Conservation (phyloP, 345 rosid genomes). For the Moricandia moricandioides region DNA sequence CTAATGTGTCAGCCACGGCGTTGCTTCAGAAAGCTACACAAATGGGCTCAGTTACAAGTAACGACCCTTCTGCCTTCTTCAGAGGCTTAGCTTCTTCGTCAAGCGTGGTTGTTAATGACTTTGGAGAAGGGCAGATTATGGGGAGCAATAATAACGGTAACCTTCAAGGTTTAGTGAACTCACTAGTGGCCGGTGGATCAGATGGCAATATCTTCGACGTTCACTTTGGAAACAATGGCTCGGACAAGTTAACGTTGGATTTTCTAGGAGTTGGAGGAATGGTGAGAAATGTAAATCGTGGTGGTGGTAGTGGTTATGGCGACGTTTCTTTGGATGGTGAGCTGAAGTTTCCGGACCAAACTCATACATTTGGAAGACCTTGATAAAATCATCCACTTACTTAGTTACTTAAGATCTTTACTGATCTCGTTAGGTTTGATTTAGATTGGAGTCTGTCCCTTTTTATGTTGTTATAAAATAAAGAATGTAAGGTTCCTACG, state of each 20-base stretch:
- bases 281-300: slow-evolving; percentile 45
- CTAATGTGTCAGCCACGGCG: slow-evolving; percentile 77
- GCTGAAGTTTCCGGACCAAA: slow-evolving; percentile 11
- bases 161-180: slow-evolving; percentile 66
- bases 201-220: slow-evolving; percentile 36
- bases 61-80: slow-evolving; percentile 45
- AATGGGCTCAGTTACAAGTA: slow-evolving; percentile 54
- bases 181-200: slow-evolving; percentile 37
- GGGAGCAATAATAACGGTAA: slow-evolving; percentile 46
- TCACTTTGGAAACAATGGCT: slow-evolving; percentile 38
- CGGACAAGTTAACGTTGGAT: slow-evolving; percentile 70
- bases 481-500: slow-evolving; percentile 12
- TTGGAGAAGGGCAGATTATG: slow-evolving; percentile 31
- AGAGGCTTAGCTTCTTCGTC: slow-evolving; percentile 53
- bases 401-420: neutral
- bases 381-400: slow-evolving; percentile 8
- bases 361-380: slow-evolving; percentile 32
- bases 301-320: slow-evolving; percentile 15
- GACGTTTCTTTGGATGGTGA: neutral
- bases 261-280: slow-evolving; percentile 81
- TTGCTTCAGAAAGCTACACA: slow-evolving; percentile 88
- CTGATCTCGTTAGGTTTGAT: slow-evolving; percentile 15
- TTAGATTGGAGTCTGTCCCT: neutral
- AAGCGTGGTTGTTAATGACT: slow-evolving; percentile 22
- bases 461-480: slow-evolving; percentile 5